Base-by-base conservation (phyloP, 306 rosid species). In the Ziziphus jujuba region DNA sequence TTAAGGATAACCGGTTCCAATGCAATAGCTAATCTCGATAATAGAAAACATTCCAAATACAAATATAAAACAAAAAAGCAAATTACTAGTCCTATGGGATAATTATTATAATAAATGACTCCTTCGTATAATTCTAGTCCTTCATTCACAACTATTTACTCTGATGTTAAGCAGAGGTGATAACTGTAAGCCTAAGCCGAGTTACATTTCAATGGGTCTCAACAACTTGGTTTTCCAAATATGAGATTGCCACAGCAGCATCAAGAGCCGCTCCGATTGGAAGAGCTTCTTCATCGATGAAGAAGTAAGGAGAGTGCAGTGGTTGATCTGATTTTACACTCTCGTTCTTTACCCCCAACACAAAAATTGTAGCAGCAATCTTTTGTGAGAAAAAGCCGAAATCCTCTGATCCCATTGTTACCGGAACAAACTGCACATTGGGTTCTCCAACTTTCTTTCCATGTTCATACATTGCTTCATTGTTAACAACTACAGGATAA, bases 251-350 rank as follows among this genome's bases (percentile, higher is more conserved):
- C 38, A 65, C 84, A 38, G 87, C 84, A 15, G 85, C 75, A 79
- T 81, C 48, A 38, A 81, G 81, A 43, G 82, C 82, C 44, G 87
- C 85, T 48, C 87, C 90, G 11, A 79, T 61, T 59, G 85, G 83
- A 59, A 85, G 85, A 69, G 72, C 82, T 34, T 71, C 75, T 65
- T 83, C 85, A 12, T 86, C 85, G 6, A 83, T 65, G 44, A 70
- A 54, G 25, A 82, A 82, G 73, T 77, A 64, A 16, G 88, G 83
- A 2, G 87, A 82, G 78, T 82, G 85, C 61, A 77, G 25, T 33
- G 66, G 25, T 16, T 17, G 45, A 15, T 61, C 65, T 52, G 85
- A 47, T 61, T 59, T 59, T 48, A 76, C 64, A 6, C 72, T 70
- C 34, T 74, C 77, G 45, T 85, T 82, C 56, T 60, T 34, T 45